These are phyloP conservation scores for Ramichloridium luteum DNA, from an alignment of 2,329 filamentous ascomycete genomes.

Conservation along the genomic window DNA sequence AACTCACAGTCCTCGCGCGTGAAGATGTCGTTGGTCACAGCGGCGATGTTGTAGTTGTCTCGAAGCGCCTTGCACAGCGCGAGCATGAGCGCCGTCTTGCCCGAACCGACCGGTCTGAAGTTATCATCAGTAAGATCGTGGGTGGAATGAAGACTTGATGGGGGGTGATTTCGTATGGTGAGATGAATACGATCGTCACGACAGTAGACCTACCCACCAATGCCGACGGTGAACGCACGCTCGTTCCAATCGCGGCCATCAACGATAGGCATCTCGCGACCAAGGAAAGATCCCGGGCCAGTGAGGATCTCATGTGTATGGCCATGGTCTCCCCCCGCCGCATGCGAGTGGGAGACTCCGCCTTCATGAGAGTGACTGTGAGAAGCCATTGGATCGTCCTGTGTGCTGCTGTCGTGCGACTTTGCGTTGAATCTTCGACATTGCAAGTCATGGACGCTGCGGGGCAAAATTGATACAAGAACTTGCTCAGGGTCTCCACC, in stretches of 20 bases:
- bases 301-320: slow-evolving; percentile 93
- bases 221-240: slow-evolving; percentile 90
- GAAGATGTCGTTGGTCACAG: slow-evolving; percentile 98
- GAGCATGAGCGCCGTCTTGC: slow-evolving; percentile 95
- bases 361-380: slow-evolving; percentile 33
- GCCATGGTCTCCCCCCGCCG: slow-evolving; percentile 56
- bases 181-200: not conserved
- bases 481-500: too few relatives aligned
- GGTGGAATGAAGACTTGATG: too few relatives aligned
- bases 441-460: too few relatives aligned
- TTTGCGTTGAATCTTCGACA: too few relatives aligned
- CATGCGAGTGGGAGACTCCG: slow-evolving; percentile 28
- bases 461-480: too few relatives aligned
- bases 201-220: slow-evolving; percentile 66
- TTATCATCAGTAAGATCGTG: too few relatives aligned
- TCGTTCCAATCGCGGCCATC: slow-evolving; percentile 80
- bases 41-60: slow-evolving; percentile 71
- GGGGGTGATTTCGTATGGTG: too few relatives aligned
- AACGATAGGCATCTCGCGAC: slow-evolving; percentile 85
- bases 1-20: slow-evolving; percentile 96
- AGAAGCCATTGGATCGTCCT: slow-evolving; percentile 10
- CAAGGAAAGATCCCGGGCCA: slow-evolving; percentile 79
- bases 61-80: slow-evolving; percentile 78
- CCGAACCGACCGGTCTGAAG: slow-evolving; percentile 78
- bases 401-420: too few relatives aligned